phyloP scores from a whole-genome alignment of 2,329 filamentous ascomycete genomes.

The Plectosphaerella sp. region DNA sequence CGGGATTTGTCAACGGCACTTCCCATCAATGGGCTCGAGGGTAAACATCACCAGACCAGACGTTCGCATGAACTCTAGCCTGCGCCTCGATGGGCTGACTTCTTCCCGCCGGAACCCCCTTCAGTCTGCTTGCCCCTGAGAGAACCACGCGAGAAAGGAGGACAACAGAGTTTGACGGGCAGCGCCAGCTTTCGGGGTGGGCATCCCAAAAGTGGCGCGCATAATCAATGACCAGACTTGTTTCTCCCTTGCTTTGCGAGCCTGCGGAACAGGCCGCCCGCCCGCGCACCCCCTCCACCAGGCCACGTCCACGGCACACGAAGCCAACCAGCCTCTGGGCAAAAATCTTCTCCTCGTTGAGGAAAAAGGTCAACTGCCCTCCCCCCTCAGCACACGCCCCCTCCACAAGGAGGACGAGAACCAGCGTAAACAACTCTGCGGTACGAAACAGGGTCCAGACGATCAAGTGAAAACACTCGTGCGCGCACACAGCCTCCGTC shows the following conservation, averaged over 20 bases:
- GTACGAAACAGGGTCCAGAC: background rate
- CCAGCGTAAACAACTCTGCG: background rate
- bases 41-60: no score
- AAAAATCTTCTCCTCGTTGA: no score
- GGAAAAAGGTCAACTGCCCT: no score
- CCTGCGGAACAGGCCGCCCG: no score
- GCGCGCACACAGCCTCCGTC: background rate
- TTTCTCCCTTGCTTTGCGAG: slow-evolving; percentile 2
- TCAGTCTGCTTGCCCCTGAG: no score
- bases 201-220: background rate
- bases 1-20: no score
- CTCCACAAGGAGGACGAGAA: background rate
- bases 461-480: background rate
- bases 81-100: no score
- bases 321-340: no score
- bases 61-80: no score
- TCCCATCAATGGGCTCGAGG: no score
- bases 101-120: no score
- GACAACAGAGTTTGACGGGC: background rate
- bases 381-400: background rate
- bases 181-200: background rate
- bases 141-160: no score
- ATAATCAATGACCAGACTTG: background rate
- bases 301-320: background rate
- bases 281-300: background rate